Evolutionary conservation across 495 filamentous ascomycete genomes (phyloP), one percentile per base, ranked within the genome.

Genomic region (Thermochaetoides thermophila): DNA sequence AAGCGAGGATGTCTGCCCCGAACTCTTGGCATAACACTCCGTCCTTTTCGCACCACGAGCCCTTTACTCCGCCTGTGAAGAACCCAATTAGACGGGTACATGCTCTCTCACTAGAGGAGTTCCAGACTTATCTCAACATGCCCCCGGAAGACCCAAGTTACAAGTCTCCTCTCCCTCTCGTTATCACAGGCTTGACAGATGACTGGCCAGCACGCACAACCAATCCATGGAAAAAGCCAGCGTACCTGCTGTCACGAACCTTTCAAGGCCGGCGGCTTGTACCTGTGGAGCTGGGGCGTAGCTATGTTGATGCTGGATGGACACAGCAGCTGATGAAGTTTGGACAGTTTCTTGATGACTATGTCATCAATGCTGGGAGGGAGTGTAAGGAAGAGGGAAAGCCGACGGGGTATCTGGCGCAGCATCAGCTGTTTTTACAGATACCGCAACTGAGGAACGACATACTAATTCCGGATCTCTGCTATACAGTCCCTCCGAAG

Each of bases 281-380:
- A 1, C 89, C 89, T 0, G 66, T 96, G 10, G 89, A 99, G 50
- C 49, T 92, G n/a, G 89, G 89, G 5, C 61, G 81, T 29, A 82
- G 74, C 40, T 99, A 99, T 44, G 86, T 84, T 6, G 81, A 89
- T 38, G 71, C 69, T 14, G 75, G 64, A 10, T 99, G 91, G 89
- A 75, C 78, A 0, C 89, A 99, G 50, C 68, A 68, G 37, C 75
- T 96, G 21, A 68, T 95, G 9, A 55, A 72, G 3, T 91, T 96
- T 37, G 55, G 58, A 26, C 65, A 81, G 8, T 93, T 95, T 44
- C 48, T 91, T 6, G 21, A 24, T 6, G 21, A 24, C 6, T 24
- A 6, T 24, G 21, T 24, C 21, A 24, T 24, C 6, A 6, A n/a
- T n/a, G 21, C 6, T 6, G 11, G 21, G 21, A 11, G 21, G 21